phyloP scores from a whole-genome alignment of 2,329 filamentous ascomycete genomes.

The Cercospora nicotianae region DNA sequence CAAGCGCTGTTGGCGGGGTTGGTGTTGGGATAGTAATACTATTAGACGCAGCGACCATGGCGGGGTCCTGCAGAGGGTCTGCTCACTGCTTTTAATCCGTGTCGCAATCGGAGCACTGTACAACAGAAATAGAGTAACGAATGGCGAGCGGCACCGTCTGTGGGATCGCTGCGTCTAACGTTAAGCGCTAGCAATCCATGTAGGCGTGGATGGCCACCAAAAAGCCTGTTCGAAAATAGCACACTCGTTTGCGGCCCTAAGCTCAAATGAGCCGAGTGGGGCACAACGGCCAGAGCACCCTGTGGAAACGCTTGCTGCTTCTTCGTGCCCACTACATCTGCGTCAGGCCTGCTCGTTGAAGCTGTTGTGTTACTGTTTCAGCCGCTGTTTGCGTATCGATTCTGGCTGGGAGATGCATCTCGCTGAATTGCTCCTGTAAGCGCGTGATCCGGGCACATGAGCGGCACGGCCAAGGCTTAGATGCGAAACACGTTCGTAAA shows the following conservation, averaged over 20 bases:
- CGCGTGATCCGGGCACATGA: conserved; percentile 7
- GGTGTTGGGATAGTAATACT: conserved; percentile 6
- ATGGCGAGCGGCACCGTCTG: conserved; percentile 10
- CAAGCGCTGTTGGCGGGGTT: conserved; percentile 1
- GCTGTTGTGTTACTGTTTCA: conserved; percentile 8
- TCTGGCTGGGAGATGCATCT: neutral
- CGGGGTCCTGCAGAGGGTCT: conserved; percentile 13
- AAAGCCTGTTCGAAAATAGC: conserved; percentile 12
- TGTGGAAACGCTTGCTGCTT: neutral
- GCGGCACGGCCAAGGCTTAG: conserved; percentile 1
- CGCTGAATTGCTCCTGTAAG: neutral
- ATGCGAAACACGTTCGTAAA: conserved; percentile 8
- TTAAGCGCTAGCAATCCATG: conserved; percentile 15
- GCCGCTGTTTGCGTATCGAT: neutral
- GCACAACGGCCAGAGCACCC: conserved; percentile 9
- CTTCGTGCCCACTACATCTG: neutral
- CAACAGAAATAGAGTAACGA: conserved; percentile 17
- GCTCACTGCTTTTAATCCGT: conserved; percentile 11
- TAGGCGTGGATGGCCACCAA: conserved; percentile 9
- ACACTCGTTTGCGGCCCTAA: conserved; percentile 5
- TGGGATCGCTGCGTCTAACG: conserved; percentile 11
- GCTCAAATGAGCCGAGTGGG: conserved; percentile 9
- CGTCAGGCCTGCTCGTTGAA: neutral
- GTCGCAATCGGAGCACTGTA: conserved; percentile 7
- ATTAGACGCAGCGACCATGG: conserved; percentile 8